phyloP scores from a whole-genome alignment of 495 filamentous ascomycete species.

The Geoglossum glabrum region DNA sequence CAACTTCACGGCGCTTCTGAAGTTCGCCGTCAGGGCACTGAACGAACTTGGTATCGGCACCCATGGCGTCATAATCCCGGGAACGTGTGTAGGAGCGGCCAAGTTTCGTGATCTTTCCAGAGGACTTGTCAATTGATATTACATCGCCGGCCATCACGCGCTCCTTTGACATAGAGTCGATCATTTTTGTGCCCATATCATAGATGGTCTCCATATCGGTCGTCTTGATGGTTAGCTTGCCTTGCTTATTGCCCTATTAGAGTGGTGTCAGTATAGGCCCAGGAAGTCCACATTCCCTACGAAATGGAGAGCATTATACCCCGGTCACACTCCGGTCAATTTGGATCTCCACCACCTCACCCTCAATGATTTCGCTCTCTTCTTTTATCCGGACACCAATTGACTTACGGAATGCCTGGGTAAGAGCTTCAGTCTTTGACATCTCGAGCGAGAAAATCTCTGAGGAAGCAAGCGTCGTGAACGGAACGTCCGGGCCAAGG shows the following conservation, averaged over 20 bases:
- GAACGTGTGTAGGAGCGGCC: conserved; percentile 84
- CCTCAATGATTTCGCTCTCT: conserved; percentile 97
- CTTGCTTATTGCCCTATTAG: conserved; percentile 66
- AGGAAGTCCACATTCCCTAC: not conserved
- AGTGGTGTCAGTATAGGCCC: not conserved
- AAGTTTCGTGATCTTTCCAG: conserved; percentile 91
- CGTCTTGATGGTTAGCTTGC: conserved; percentile 97
- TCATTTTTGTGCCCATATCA: conserved; percentile 98
- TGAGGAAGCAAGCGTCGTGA: conserved; percentile 83
- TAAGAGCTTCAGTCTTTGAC: conserved; percentile 95
- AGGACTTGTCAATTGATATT: conserved; percentile 94
- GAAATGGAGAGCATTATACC: conserved; percentile 21
- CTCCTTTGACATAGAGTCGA: conserved; percentile 97
- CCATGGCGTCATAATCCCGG: conserved; percentile 98
- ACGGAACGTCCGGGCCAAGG: conserved; percentile 80
- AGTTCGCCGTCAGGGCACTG: conserved; percentile 97
- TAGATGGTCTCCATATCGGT: conserved; percentile 99
- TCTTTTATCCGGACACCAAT: conserved; percentile 96
- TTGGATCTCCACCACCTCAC: conserved; percentile 97
- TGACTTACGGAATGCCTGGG: conserved; percentile 90
- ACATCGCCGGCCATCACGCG: conserved; percentile 96
- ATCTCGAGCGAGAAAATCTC: conserved; percentile 98
- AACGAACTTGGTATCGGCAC: conserved; percentile 91
- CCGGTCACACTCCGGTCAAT: conserved; percentile 95
- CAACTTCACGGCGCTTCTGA: conserved; percentile 89